phyloP scores from a whole-genome alignment of 495 filamentous ascomycete genomes.

The Annulohypoxylon maeteangense region DNA sequence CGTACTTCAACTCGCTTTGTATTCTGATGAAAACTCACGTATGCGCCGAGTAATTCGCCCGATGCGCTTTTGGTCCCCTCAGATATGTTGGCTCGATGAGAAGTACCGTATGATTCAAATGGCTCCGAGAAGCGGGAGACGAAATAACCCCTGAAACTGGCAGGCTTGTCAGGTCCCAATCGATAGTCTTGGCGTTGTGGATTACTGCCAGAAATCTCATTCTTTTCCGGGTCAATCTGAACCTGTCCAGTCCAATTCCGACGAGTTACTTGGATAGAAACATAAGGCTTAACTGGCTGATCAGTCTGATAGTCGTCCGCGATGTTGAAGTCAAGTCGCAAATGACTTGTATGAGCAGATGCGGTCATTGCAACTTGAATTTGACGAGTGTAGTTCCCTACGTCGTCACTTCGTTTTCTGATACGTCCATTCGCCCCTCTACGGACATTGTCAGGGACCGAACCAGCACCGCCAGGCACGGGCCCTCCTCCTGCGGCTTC shows the following conservation, averaged over 20 bases:
- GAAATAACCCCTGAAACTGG: conserved; percentile 47
- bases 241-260: conserved; percentile 49
- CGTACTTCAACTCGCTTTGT: conserved; percentile 43
- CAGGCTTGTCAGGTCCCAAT: conserved; percentile 44
- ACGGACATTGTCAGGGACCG: conserved; percentile 33
- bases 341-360: conserved; percentile 41
- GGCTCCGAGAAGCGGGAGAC: conserved; percentile 49
- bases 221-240: conserved; percentile 39
- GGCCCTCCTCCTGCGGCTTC: conserved; percentile 37
- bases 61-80: conserved; percentile 24
- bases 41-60: conserved; percentile 44
- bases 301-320: not conserved
- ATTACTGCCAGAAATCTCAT: conserved; percentile 46
- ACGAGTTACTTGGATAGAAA: conserved; percentile 47
- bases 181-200: conserved; percentile 49
- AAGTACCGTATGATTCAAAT: conserved; percentile 44
- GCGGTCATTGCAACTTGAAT: conserved; percentile 47
- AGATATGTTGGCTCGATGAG: conserved; percentile 30
- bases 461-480: conserved; percentile 45
- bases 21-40: conserved; percentile 37
- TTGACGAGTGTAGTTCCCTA: conserved; percentile 16
- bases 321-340: conserved; percentile 42
- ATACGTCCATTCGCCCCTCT: conserved; percentile 41
- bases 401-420: conserved; percentile 24
- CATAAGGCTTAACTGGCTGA: conserved; percentile 32